phyloP scores from a whole-genome alignment of 345 rosid genomes.

The Gossypium thurberi region DNA sequence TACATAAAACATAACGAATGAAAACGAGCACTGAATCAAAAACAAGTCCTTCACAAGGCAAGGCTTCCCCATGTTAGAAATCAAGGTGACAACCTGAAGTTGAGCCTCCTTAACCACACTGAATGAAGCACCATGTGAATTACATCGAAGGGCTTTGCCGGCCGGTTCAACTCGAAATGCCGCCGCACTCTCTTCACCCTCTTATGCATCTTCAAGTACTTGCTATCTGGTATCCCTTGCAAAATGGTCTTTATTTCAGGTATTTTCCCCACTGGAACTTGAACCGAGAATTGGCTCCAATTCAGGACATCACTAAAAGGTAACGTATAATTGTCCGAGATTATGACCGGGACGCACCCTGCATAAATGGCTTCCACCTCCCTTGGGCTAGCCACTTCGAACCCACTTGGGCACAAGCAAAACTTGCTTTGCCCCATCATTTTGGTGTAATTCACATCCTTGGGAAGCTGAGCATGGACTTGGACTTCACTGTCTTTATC shows the following conservation, averaged over 20 bases:
- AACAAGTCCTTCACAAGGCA: background rate
- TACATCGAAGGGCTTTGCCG: slow-evolving; percentile 43
- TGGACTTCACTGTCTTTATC: slow-evolving; percentile 35
- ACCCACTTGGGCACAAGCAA: slow-evolving; percentile 64
- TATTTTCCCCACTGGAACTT: slow-evolving; percentile 32
- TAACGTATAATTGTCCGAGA: slow-evolving; percentile 36
- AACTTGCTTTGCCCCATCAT: slow-evolving; percentile 45
- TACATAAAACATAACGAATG: background rate
- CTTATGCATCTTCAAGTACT: slow-evolving; percentile 34
- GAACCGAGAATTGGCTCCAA: slow-evolving; percentile 45
- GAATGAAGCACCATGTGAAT: slow-evolving; percentile 59
- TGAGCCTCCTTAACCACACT: slow-evolving; percentile 46
- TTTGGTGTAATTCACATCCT: slow-evolving; percentile 26
- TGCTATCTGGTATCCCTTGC: slow-evolving; percentile 25
- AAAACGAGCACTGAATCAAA: background rate
- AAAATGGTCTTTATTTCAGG: slow-evolving; percentile 42
- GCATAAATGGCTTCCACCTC: slow-evolving; percentile 36
- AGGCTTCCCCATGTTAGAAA: background rate
- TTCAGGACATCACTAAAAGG: slow-evolving; percentile 51
- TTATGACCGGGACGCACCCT: slow-evolving; percentile 44
- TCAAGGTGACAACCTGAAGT: background rate
- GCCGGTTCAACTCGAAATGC: slow-evolving; percentile 51
- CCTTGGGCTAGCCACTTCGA: slow-evolving; percentile 60
- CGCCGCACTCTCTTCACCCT: slow-evolving; percentile 33
- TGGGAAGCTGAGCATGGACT: slow-evolving; percentile 34